These are phyloP conservation scores for Cutaneotrichosporon sp. DNA, from an alignment of 1,284 basidiomycete genomes.

Conservation along the genomic window DNA sequence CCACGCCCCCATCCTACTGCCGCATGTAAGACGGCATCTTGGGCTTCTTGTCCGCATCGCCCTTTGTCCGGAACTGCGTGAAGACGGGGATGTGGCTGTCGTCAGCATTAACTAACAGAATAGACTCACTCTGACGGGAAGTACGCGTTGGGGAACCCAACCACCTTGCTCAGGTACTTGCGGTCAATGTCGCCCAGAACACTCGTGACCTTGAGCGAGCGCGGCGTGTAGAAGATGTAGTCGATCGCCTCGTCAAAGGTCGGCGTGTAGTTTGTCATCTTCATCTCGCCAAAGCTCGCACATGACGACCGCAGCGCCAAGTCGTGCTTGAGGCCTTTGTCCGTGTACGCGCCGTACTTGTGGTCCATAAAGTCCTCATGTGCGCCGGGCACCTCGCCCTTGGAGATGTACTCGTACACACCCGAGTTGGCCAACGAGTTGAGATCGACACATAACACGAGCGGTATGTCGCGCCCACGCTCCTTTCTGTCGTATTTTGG, in stretches of 20 bases:
- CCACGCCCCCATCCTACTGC: not conserved
- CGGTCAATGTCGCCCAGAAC: conserved; percentile 86
- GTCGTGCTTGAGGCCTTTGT: conserved; percentile 79
- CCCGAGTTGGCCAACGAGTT: conserved; percentile 86
- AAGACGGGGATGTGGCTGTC: conserved; percentile 54
- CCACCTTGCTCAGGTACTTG: conserved; percentile 80
- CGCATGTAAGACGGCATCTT: conserved; percentile 13
- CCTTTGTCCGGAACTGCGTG: conserved; percentile 52
- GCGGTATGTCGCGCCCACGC: conserved; percentile 70
- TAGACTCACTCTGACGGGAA: conserved; percentile 87
- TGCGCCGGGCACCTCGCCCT: conserved; percentile 67
- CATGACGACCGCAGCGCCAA: conserved; percentile 84
- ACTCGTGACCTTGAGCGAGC: conserved; percentile 76
- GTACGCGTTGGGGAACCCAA: conserved; percentile 95
- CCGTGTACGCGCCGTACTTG: conserved; percentile 87
- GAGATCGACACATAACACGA: conserved; percentile 90
- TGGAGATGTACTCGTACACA: conserved; percentile 86
- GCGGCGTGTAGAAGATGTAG: conserved; percentile 87
- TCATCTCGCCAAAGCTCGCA: conserved; percentile 64
- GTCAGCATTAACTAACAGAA: conserved; percentile 22
- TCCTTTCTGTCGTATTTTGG: conserved; percentile 40
- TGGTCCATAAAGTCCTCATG: conserved; percentile 94
- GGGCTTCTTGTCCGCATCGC: conserved; percentile 53
- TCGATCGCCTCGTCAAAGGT: conserved; percentile 81
- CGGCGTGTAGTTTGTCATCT: conserved; percentile 89